These are phyloP conservation scores for Aegilops sharonensis DNA, from an alignment of 176 grass and related monocot genomes.

Conservation along the genomic window DNA sequence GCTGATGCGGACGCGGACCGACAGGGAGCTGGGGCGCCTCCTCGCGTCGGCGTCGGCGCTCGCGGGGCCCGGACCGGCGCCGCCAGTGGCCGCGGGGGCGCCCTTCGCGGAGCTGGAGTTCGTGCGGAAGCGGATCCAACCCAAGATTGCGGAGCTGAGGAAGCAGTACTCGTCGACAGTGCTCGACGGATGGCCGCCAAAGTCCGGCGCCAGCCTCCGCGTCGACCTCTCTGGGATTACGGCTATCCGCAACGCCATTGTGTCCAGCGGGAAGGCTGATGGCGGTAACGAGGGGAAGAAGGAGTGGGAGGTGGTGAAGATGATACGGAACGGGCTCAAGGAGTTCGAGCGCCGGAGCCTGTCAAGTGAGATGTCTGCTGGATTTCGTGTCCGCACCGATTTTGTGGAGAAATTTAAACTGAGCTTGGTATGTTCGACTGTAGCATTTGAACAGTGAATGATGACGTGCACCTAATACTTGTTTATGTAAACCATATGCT, in stretches of 20 bases:
- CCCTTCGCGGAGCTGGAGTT: constrained; percentile 73
- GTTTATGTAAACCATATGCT: neutral
- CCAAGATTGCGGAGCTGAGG: constrained; percentile 76
- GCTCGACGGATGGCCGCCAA: constrained; percentile 43
- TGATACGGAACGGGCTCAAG: constrained; percentile 65
- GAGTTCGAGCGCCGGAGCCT: constrained; percentile 68
- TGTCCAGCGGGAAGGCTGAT: constrained; percentile 28
- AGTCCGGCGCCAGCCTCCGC: constrained; percentile 43
- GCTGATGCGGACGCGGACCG: constrained; percentile 57
- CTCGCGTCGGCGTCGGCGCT: constrained; percentile 40
- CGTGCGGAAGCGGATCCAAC: constrained; percentile 62
- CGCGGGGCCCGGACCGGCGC: constrained; percentile 23
- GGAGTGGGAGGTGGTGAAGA: constrained; percentile 69
- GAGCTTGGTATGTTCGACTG: constrained; percentile 46
- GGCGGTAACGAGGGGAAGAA: constrained; percentile 22
- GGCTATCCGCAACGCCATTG: constrained; percentile 46
- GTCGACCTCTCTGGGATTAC: constrained; percentile 68
- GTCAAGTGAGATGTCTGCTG: constrained; percentile 52
- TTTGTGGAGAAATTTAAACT: constrained; percentile 75
- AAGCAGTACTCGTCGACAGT: constrained; percentile 54
- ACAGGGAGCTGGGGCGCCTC: constrained; percentile 69
- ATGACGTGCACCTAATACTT: neutral
- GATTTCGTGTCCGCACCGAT: constrained; percentile 47
- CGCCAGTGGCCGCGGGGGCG: constrained; percentile 15
- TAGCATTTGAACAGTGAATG: neutral